These are phyloP conservation scores for Colletotrichum liriopes DNA, from an alignment of 2,329 filamentous ascomycete species.

Conservation along the genomic window DNA sequence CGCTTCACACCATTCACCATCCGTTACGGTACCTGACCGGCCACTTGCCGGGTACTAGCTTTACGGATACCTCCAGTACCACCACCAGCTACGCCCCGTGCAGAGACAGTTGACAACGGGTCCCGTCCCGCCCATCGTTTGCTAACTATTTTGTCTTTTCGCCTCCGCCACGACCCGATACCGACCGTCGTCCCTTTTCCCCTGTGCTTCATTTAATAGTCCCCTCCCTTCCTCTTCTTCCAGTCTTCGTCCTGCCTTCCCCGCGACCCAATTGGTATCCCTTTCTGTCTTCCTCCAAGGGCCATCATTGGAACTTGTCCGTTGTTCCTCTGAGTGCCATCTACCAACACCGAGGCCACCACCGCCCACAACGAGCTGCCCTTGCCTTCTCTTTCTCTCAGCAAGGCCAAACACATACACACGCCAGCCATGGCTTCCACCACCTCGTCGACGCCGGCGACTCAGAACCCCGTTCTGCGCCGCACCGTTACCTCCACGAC, in stretches of 20 bases:
- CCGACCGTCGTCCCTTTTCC: slow-evolving; percentile 17
- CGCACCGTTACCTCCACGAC: slow-evolving; percentile 62
- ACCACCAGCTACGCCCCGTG: background rate
- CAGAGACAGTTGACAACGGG: slow-evolving; percentile 34
- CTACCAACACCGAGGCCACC: slow-evolving; percentile 17
- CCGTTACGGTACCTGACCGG: slow-evolving; percentile 15
- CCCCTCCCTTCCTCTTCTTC: slow-evolving; percentile 23
- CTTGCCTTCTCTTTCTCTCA: slow-evolving; percentile 5
- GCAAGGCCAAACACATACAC: slow-evolving; percentile 17
- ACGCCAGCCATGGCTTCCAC: slow-evolving; percentile 62
- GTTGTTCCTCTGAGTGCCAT: slow-evolving; percentile 34
- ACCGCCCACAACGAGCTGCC: background rate
- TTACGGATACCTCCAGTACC: background rate
- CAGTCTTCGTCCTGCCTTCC: background rate
- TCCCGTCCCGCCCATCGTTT: slow-evolving; percentile 33
- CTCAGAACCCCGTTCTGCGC: slow-evolving; percentile 62
- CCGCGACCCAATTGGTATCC: slow-evolving; percentile 31
- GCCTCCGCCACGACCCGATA: slow-evolving; percentile 35
- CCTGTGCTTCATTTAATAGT: slow-evolving; percentile 39
- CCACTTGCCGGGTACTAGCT: background rate
- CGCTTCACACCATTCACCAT: slow-evolving; percentile 7
- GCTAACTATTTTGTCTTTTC: slow-evolving; percentile 32
- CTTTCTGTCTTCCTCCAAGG: slow-evolving; percentile 26
- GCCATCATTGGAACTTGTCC: slow-evolving; percentile 40
- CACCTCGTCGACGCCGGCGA: slow-evolving; percentile 59